phyloP scores from a whole-genome alignment of 768 basidiomycete species.

The Gautieria morchelliformis region DNA sequence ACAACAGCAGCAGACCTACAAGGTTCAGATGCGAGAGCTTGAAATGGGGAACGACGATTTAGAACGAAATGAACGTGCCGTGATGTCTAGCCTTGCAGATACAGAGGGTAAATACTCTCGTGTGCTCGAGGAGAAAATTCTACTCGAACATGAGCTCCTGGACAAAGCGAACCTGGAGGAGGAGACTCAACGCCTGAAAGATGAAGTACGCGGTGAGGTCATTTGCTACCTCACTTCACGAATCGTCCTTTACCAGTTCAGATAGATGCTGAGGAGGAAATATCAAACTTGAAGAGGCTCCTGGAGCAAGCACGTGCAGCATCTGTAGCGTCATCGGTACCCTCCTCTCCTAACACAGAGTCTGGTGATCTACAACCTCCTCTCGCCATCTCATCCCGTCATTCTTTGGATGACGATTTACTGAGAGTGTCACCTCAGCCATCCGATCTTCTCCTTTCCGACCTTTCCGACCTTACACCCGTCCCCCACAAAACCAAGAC shows the following conservation, averaged over 20 bases:
- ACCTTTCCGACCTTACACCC: slow-evolving; percentile 47
- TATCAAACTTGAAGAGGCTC: slow-evolving; percentile 75
- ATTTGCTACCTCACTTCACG: neutral
- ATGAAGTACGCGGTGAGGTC: slow-evolving; percentile 78
- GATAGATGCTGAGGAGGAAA: slow-evolving; percentile 77
- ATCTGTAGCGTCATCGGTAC: slow-evolving; percentile 13
- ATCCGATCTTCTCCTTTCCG: slow-evolving; percentile 49
- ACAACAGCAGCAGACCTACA: slow-evolving; percentile 59
- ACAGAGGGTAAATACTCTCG: slow-evolving; percentile 84
- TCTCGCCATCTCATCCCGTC: slow-evolving; percentile 26
- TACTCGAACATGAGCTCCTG: slow-evolving; percentile 90
- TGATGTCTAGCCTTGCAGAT: slow-evolving; percentile 72
- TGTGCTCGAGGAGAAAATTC: slow-evolving; percentile 91
- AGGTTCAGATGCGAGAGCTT: slow-evolving; percentile 73
- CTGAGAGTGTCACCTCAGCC: slow-evolving; percentile 45
- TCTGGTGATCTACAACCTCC: slow-evolving; percentile 13
- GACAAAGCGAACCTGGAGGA: slow-evolving; percentile 88
- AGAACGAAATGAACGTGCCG: slow-evolving; percentile 87
- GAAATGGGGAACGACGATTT: slow-evolving; percentile 99
- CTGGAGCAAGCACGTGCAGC: slow-evolving; percentile 32
- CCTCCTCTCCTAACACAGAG: slow-evolving; percentile 14
- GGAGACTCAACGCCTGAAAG: slow-evolving; percentile 81
- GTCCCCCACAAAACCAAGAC: slow-evolving; percentile 21
- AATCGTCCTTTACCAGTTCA: slow-evolving; percentile 10
- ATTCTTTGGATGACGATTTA: slow-evolving; percentile 44